Conservation (phyloP, 495 filamentous ascomycete species). For the Aspergillus leporis region DNA sequence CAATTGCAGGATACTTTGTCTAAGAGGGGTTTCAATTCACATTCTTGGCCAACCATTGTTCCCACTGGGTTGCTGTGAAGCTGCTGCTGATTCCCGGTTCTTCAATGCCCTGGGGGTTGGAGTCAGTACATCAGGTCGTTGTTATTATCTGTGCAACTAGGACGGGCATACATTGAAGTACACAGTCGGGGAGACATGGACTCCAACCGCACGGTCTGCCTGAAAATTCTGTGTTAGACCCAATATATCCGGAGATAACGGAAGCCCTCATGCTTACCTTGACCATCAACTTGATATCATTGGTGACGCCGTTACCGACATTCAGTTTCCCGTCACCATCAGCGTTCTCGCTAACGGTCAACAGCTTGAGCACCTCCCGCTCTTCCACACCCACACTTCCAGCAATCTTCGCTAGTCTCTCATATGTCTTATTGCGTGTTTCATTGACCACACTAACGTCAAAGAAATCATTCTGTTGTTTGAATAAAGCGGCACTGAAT, state of each 20-base stretch:
- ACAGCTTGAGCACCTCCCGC: conserved; percentile 58
- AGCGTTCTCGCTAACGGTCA: conserved; percentile 64
- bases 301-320: conserved; percentile 71
- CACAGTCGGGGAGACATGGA: conserved; percentile 89
- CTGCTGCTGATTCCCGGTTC: conserved; percentile 74
- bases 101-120: conserved; percentile 61
- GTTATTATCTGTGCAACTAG: not conserved
- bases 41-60: conserved; percentile 80
- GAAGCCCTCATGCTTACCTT: conserved; percentile 52
- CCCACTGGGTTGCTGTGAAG: conserved; percentile 79
- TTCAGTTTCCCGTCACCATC: conserved; percentile 67
- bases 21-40: conserved; percentile 48
- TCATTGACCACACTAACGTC: conserved; percentile 82
- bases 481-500: conserved; percentile 73
- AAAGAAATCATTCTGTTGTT: conserved; percentile 70
- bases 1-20: conserved; percentile 1
- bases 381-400: conserved; percentile 67
- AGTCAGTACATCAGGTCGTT: conserved; percentile 24
- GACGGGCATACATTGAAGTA: conserved; percentile 65
- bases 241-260: conserved; percentile 6
- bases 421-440: conserved; percentile 81
- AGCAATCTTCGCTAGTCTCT: conserved; percentile 69
- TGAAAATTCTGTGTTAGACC: conserved; percentile 28
- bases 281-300: conserved; percentile 81
- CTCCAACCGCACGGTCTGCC: conserved; percentile 68